Conservation (phyloP, 176 grass and related monocot species). For the Lolium multiflorum region DNA sequence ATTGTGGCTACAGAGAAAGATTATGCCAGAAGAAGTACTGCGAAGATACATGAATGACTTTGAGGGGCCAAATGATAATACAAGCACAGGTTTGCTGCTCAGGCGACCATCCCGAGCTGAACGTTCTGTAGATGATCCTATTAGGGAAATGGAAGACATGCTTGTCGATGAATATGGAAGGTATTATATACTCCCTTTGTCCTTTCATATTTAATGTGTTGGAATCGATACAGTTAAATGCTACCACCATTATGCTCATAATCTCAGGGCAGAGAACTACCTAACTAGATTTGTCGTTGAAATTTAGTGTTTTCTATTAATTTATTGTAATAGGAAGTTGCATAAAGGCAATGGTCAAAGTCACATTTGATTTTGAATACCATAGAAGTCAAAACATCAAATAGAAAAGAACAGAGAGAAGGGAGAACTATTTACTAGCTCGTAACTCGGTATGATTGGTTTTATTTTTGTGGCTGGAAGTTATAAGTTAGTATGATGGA, state of each 20-base stretch:
- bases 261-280: not conserved
- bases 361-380: constrained; percentile 19
- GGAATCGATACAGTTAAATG: not conserved
- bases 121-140: constrained; percentile 95
- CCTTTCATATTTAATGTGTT: not conserved
- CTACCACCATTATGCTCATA: not conserved
- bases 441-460: constrained; percentile 11
- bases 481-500: constrained; percentile 33
- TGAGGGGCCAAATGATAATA: constrained; percentile 74
- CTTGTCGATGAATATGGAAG: constrained; percentile 99
- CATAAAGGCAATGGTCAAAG: constrained; percentile 23
- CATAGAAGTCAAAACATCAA: not conserved
- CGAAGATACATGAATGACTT: constrained; percentile 77
- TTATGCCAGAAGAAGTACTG: constrained; percentile 85
- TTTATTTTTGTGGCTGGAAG: constrained; percentile 13
- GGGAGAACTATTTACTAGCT: constrained; percentile 17
- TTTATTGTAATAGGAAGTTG: constrained; percentile 19
- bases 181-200: constrained; percentile 51
- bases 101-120: constrained; percentile 82
- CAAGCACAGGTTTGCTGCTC: constrained; percentile 53
- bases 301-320: constrained; percentile 1
- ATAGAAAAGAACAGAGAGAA: not conserved
- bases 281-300: not conserved
- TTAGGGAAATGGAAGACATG: constrained; percentile 98
- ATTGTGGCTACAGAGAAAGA: constrained; percentile 97